Evolutionary conservation across 1,284 basidiomycete genomes (phyloP).

Genomic region (Puccinia triticina): DNA sequence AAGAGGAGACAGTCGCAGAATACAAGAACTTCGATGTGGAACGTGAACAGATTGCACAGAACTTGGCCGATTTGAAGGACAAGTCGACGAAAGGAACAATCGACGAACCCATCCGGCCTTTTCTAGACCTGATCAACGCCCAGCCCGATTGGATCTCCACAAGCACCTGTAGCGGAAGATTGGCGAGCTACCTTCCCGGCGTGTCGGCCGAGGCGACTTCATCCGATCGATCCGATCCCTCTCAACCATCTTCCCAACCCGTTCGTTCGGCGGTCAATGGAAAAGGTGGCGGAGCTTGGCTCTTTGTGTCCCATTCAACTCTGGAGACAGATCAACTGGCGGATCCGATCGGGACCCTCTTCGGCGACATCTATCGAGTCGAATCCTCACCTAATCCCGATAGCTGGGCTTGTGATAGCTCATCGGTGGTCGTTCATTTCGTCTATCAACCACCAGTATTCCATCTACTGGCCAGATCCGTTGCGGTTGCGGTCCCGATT

Average conservation of each 20-base stretch:
- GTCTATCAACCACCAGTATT: slow-evolving; percentile 44
- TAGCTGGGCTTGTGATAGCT: neutral
- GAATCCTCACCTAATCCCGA: neutral
- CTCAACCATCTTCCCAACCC: neutral
- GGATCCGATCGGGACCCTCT: slow-evolving; percentile 22
- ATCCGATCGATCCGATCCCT: neutral
- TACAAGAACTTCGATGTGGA: slow-evolving; percentile 37
- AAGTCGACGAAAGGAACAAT: slow-evolving; percentile 40
- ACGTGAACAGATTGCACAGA: slow-evolving; percentile 13
- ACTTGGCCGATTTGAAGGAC: slow-evolving; percentile 40
- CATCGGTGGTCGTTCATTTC: slow-evolving; percentile 16
- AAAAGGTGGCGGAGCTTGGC: slow-evolving; percentile 44
- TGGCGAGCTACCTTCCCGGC: slow-evolving; percentile 39
- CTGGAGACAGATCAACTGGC: neutral
- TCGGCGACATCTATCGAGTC: neutral
- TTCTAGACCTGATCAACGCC: slow-evolving; percentile 35
- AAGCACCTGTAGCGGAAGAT: slow-evolving; percentile 41
- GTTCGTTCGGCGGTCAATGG: slow-evolving; percentile 20
- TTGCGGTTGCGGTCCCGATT: slow-evolving; percentile 3
- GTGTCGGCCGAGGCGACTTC: neutral
- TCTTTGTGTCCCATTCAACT: slow-evolving; percentile 40
- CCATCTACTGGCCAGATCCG: slow-evolving; percentile 31
- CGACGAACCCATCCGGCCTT: slow-evolving; percentile 39
- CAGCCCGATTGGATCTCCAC: slow-evolving; percentile 49
- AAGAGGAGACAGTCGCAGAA: neutral